Conservation (phyloP, 2,329 filamentous ascomycete genomes). For the Chaetothyriales sp. region DNA sequence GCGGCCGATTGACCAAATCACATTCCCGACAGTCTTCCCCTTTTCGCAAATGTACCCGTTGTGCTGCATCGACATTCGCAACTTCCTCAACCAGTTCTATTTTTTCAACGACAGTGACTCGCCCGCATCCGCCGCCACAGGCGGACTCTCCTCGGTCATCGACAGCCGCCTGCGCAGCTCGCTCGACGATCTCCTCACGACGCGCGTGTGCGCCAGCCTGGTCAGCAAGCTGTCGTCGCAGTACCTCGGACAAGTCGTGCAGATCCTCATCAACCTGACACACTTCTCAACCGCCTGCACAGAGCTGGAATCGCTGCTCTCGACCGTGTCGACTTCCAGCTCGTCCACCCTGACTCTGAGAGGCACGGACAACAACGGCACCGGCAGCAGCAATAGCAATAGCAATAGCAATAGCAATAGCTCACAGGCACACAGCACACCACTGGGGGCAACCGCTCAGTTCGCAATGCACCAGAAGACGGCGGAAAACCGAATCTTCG, state of each 20-base stretch:
- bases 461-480: slow-evolving; percentile 88
- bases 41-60: slow-evolving; percentile 99
- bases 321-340: slow-evolving; percentile 61
- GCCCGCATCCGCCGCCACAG: slow-evolving; percentile 40
- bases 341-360: slow-evolving; percentile 27
- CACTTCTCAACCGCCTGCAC: slow-evolving; percentile 90
- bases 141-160: slow-evolving; percentile 45
- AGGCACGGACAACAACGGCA: slow-evolving; percentile 48
- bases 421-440: slow-evolving; percentile 46
- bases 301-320: slow-evolving; percentile 74
- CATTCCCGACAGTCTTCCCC: slow-evolving; percentile 86
- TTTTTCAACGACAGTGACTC: slow-evolving; percentile 95
- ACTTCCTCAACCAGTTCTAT: slow-evolving; percentile 96
- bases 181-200: slow-evolving; percentile 82
- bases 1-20: slow-evolving; percentile 57
- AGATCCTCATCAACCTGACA: slow-evolving; percentile 93
- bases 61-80: slow-evolving; percentile 94
- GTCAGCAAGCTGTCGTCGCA: slow-evolving; percentile 80
- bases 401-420: slow-evolving; percentile 31
- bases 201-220: slow-evolving; percentile 80
- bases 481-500: slow-evolving; percentile 93
- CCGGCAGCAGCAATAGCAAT: slow-evolving; percentile 58
- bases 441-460: slow-evolving; percentile 53
- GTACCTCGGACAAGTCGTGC: slow-evolving; percentile 93
- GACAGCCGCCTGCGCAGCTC: slow-evolving; percentile 79